A percentile compares a stretch with the other conserved stretches of the same genome.
phyloP scores from a whole-genome alignment of 2,329 filamentous ascomycete species.

The Sclerotiophoma versabilis region DNA sequence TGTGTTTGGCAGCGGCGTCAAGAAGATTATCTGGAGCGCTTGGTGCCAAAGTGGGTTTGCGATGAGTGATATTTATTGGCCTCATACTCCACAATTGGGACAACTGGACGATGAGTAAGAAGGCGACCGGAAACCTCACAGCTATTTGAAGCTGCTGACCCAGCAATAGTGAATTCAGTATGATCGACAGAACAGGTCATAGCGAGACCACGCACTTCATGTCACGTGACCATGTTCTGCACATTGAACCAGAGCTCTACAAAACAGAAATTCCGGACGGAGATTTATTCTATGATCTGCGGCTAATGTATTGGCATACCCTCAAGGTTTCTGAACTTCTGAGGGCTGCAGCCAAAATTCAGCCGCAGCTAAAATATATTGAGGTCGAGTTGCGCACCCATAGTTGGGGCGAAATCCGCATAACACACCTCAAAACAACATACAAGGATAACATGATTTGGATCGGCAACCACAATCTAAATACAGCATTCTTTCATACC shows the following conservation, averaged over 20 bases:
- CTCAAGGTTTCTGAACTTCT: background rate
- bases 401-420: background rate
- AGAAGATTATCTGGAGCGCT: slow-evolving; percentile 16
- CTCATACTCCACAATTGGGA: slow-evolving; percentile 10
- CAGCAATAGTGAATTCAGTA: background rate
- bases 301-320: background rate
- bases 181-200: background rate
- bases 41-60: slow-evolving; percentile 7
- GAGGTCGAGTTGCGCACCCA: background rate
- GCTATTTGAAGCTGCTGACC: background rate
- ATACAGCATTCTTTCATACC: background rate
- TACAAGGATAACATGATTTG: background rate
- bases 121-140: background rate
- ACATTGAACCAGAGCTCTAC: background rate
- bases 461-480: background rate
- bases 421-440: background rate
- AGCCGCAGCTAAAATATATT: background rate
- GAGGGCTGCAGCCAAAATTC: background rate
- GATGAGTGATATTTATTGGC: slow-evolving; percentile 10
- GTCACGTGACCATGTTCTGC: background rate
- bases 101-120: slow-evolving; percentile 2
- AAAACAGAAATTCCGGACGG: background rate
- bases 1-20: slow-evolving; percentile 16
- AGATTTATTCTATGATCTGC: background rate
- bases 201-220: background rate